Evolutionary conservation across 2,329 filamentous ascomycete genomes (phyloP).

Genomic region (Neophaeococcomyces aloes): DNA sequence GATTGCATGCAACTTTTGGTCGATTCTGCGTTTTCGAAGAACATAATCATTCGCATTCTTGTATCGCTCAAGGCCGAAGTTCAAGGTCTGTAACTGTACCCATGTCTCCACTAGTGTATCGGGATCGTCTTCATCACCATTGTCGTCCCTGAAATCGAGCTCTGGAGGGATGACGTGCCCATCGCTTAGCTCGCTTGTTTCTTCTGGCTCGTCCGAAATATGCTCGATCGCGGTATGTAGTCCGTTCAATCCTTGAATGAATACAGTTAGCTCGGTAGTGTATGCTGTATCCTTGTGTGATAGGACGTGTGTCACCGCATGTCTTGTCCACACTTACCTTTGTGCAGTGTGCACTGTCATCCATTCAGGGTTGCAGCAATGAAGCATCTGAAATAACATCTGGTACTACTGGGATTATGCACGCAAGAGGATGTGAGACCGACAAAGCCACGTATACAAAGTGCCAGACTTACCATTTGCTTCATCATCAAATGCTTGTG

Average conservation of each 20-base stretch:
- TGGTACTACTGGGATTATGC: too few species aligned
- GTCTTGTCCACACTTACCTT: too few species aligned
- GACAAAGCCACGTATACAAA: too few species aligned
- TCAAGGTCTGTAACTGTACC: conserved; percentile 58
- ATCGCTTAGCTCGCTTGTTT: background rate
- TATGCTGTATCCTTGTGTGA: too few species aligned
- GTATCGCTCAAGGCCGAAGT: conserved; percentile 38
- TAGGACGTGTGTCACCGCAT: too few species aligned
- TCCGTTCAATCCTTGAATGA: too few species aligned
- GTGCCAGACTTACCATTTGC: conserved; percentile 27
- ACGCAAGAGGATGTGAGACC: too few species aligned
- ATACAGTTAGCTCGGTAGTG: too few species aligned
- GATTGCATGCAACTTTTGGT: conserved; percentile 60
- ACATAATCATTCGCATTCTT: conserved; percentile 30
- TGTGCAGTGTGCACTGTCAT: too few species aligned
- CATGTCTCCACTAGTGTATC: conserved; percentile 67
- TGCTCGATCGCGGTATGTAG: background rate
- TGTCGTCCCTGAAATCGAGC: conserved; percentile 6
- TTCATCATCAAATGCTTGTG: background rate
- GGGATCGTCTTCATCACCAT: conserved; percentile 32
- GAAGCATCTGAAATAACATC: too few species aligned
- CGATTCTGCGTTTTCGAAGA: conserved; percentile 53
- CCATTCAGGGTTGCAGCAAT: too few species aligned
- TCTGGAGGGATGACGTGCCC: background rate
- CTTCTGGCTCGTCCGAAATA: background rate